These are phyloP conservation scores for Hylodesmum podocarpum DNA, from an alignment of 306 rosid species.

Conservation along the genomic window DNA sequence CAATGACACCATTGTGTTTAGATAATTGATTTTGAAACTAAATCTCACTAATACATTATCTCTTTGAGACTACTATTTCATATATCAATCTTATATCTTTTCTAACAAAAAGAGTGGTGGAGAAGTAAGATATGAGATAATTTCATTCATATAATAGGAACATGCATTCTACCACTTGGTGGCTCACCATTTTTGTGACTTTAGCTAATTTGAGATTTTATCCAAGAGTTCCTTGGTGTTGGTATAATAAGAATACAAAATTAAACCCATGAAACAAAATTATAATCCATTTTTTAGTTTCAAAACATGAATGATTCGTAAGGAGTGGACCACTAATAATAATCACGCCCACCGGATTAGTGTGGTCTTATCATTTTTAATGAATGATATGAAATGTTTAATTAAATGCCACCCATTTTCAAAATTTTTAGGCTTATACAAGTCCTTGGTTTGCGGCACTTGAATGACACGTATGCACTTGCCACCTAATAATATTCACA, in stretches of 20 bases:
- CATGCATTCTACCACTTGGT: not conserved
- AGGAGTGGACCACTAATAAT: slow-evolving; percentile 36
- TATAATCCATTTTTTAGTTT: not conserved
- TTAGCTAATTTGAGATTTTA: not conserved
- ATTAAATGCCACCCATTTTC: slow-evolving; percentile 8
- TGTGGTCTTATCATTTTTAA: slow-evolving; percentile 19
- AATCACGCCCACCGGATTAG: slow-evolving; percentile 13
- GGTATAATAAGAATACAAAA: not conserved
- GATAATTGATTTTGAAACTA: not conserved
- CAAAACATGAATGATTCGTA: slow-evolving; percentile 20
- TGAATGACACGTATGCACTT: slow-evolving; percentile 5
- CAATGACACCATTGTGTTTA: not conserved
- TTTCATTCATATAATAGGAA: not conserved
- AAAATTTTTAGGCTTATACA: not conserved
- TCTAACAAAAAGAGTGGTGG: not conserved
- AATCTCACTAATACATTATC: not conserved
- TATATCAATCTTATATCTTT: not conserved
- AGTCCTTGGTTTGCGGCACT: slow-evolving; percentile 4
- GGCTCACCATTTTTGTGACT: not conserved
- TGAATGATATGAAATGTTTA: slow-evolving; percentile 12
- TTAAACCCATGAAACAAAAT: not conserved
- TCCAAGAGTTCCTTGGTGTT: not conserved
- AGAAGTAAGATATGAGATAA: not conserved
- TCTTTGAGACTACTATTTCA: not conserved
- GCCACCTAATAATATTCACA: slow-evolving; percentile 18